Percentiles rank a stretch among this genome's conserved stretches.
These are phyloP conservation scores for Nicotiana tomentosiformis DNA, from an alignment of 257 asterid genomes.

Conservation along the genomic window DNA sequence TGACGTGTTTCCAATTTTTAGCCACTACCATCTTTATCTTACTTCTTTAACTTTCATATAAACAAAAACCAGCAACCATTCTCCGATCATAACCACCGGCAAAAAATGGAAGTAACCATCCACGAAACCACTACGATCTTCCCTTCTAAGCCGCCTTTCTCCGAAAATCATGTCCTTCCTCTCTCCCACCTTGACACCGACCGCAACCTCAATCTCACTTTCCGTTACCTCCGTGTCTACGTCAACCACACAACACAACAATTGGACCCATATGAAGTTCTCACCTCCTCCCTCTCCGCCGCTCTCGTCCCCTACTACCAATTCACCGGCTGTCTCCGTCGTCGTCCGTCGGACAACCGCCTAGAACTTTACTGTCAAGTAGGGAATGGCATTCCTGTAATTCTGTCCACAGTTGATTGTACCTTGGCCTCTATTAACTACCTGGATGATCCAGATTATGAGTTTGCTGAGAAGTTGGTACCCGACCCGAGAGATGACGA, in stretches of 20 bases:
- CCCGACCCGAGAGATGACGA: conserved; percentile 46
- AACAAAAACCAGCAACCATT: neutral
- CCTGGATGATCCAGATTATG: conserved; percentile 31
- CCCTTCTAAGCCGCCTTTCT: conserved; percentile 41
- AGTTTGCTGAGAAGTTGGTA: conserved; percentile 30
- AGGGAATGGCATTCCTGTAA: conserved; percentile 58
- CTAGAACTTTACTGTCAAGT: conserved; percentile 51
- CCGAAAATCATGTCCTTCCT: conserved; percentile 46
- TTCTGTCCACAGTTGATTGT: conserved; percentile 32
- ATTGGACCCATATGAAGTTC: conserved; percentile 49
- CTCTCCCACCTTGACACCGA: conserved; percentile 89
- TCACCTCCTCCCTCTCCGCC: conserved; percentile 59
- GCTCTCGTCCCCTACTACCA: conserved; percentile 59
- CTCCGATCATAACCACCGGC: neutral
- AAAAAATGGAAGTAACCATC: conserved; percentile 35
- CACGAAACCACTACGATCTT: conserved; percentile 40
- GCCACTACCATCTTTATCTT: neutral
- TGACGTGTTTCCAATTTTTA: neutral
- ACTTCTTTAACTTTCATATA: neutral
- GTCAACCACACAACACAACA: conserved; percentile 16
- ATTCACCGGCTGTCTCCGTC: conserved; percentile 44
- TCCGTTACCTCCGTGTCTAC: conserved; percentile 83
- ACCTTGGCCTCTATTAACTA: conserved; percentile 30
- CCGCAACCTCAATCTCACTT: conserved; percentile 55
- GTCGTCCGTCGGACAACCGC: conserved; percentile 43